Base-by-base conservation (phyloP, 2,329 filamentous ascomycete genomes). In the Ascochyta clinopodiicola region DNA sequence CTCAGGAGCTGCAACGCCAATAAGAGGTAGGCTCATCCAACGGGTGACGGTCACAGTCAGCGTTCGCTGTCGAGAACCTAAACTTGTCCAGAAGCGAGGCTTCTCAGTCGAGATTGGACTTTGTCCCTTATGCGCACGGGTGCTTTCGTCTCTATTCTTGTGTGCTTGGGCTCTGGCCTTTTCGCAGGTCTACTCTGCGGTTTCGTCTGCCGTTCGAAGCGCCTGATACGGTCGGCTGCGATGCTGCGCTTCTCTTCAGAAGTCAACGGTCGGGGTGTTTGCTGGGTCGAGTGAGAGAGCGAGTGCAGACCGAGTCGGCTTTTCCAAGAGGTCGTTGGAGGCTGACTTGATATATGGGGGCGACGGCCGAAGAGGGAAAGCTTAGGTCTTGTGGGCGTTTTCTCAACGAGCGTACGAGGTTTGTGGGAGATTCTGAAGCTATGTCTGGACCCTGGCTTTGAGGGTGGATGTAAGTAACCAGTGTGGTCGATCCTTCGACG, bases 1-100 rank as follows among this genome's bases (percentile, higher is more conserved):
- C 21, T 32, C 44, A 24, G 45, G 22, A 13, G 45, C 29, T 29
- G 44, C 40, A 17, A 51, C 38, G 19, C 46, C 42, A 34, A 56
- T 38, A 19, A 29, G 37, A 32, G 52, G 35, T 19, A 56, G 8
- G 37, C 52, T 56, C 46, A 51, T 56, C 25, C 49, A 38, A 25
- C 39, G 17, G 25, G 15, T 22, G 32, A 15, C 9, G 13, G 15
- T 35, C 22, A 35, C 42, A 12, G 45, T 36, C 15, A 10, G 21
- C 8, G 36, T 22, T 21, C 4, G 5, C 7, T 27, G n/a, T 34
- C 5, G n/a, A 22, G 3, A 15, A 6, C 6, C 27, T 42, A 56
- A 6, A 24, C 7, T 17, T 12, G 51, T 15, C 29, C n/a, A 5
- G 32, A 29, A 24, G 25, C n/a, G 12, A 56, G 21, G 9, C 2